Evolutionary conservation across 495 filamentous ascomycete genomes (phyloP).

Genomic region (Talaromyces nanjingensis): DNA sequence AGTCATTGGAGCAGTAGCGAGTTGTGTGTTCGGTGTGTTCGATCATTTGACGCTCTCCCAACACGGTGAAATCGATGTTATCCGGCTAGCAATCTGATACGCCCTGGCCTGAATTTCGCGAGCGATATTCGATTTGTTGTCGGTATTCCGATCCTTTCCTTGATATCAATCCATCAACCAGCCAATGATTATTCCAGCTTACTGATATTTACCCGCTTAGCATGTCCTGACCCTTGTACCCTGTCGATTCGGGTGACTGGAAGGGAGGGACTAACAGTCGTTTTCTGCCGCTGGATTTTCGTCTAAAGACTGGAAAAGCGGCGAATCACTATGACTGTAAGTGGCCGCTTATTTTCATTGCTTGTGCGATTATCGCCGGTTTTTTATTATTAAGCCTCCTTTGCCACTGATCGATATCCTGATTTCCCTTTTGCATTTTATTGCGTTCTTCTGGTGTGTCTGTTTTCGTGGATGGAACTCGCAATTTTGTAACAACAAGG

Average conservation of each 20-base stretch:
- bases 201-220: conserved; percentile 4
- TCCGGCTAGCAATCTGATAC: background rate
- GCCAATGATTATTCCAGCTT: background rate
- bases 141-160: conserved; percentile 2
- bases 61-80: background rate
- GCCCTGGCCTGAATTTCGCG: background rate
- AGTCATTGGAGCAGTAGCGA: background rate
- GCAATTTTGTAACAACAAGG: background rate
- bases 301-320: background rate
- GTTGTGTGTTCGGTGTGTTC: background rate
- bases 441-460: background rate
- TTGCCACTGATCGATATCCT: background rate
- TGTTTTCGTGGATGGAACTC: background rate
- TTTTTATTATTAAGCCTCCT: background rate
- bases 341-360: conserved; percentile 1
- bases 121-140: background rate
- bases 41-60: background rate
- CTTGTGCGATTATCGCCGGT: background rate
- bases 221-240: conserved; percentile 9
- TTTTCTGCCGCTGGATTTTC: background rate
- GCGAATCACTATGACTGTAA: conserved; percentile 10
- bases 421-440: background rate
- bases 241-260: conserved; percentile 7
- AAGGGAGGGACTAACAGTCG: background rate
- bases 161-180: background rate